Evolutionary conservation across 2,329 filamentous ascomycete species (phyloP).

Genomic region (Domatiomyces catenatus): DNA sequence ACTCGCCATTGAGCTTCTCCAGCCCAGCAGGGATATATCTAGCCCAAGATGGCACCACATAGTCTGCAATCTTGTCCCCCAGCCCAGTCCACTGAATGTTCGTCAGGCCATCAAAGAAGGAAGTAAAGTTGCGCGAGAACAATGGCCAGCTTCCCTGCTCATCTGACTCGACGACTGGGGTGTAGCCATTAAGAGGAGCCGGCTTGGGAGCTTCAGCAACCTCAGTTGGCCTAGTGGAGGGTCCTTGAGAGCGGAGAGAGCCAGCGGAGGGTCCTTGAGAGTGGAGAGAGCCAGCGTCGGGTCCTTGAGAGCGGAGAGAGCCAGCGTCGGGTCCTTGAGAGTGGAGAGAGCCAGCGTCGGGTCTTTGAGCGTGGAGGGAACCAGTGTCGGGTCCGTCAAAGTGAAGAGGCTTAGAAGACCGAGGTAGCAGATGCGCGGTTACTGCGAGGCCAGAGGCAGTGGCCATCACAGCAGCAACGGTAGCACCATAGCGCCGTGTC

Average conservation of each 20-base stretch:
- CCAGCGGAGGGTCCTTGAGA: too few relatives aligned
- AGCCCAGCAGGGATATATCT: slow-evolving; percentile 59
- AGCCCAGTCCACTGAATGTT: slow-evolving; percentile 30
- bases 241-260: slow-evolving; percentile 5
- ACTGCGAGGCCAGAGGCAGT: not conserved
- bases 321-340: too few relatives aligned
- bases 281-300: slow-evolving; percentile 7
- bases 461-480: slow-evolving; percentile 8
- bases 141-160: slow-evolving; percentile 29
- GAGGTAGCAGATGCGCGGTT: not conserved
- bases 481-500: slow-evolving; percentile 6
- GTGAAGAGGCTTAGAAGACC: not conserved
- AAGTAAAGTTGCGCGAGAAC: slow-evolving; percentile 35
- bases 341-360: not conserved
- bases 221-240: slow-evolving; percentile 7
- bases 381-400: slow-evolving; percentile 6
- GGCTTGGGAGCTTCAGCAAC: slow-evolving; percentile 7
- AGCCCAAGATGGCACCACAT: slow-evolving; percentile 71
- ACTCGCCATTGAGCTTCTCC: slow-evolving; percentile 69
- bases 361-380: slow-evolving; percentile 5
- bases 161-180: slow-evolving; percentile 16
- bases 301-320: too few relatives aligned
- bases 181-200: slow-evolving; percentile 9
- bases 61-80: slow-evolving; percentile 45
- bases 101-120: slow-evolving; percentile 26